These are phyloP conservation scores for Astrephomene gubernaculifera DNA, from an alignment of 139 green algal genomes.

Conservation along the genomic window DNA sequence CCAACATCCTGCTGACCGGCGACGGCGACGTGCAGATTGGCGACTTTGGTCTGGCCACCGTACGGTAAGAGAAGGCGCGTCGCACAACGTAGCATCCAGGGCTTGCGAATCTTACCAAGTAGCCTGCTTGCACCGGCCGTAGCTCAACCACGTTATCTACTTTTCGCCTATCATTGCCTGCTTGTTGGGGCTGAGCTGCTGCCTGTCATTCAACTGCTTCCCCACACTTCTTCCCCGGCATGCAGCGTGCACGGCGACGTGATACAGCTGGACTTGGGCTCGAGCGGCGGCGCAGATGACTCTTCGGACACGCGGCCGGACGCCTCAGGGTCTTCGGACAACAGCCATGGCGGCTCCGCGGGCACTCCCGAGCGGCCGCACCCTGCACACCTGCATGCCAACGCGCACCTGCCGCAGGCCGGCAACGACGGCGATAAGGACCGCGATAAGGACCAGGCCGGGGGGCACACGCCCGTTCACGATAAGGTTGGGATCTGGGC, in stretches of 20 bases:
- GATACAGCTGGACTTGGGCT: neutral
- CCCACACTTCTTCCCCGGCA: too few species aligned
- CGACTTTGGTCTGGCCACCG: constrained; percentile 76
- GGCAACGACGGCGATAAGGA: constrained; percentile 23
- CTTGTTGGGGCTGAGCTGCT: too few species aligned
- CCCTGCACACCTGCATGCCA: neutral
- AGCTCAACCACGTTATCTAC: too few species aligned
- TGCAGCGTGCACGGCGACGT: too few species aligned
- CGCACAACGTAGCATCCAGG: too few species aligned
- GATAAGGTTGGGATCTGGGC: constrained; percentile 21
- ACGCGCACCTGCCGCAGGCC: neutral
- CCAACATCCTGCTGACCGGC: constrained; percentile 61
- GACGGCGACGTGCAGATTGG: constrained; percentile 64
- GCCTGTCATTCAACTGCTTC: too few species aligned
- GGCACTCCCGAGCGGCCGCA: neutral
- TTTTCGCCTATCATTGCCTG: too few species aligned
- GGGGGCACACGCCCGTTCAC: constrained; percentile 3
- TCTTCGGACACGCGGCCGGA: too few species aligned
- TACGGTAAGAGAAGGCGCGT: too few species aligned
- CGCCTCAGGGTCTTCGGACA: too few species aligned
- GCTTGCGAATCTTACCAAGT: too few species aligned
- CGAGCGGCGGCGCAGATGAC: neutral
- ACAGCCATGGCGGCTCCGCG: neutral
- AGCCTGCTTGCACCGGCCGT: too few species aligned
- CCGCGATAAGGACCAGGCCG: neutral